phyloP scores from a whole-genome alignment of 106 monocot species.

The Posidonia australis region DNA sequence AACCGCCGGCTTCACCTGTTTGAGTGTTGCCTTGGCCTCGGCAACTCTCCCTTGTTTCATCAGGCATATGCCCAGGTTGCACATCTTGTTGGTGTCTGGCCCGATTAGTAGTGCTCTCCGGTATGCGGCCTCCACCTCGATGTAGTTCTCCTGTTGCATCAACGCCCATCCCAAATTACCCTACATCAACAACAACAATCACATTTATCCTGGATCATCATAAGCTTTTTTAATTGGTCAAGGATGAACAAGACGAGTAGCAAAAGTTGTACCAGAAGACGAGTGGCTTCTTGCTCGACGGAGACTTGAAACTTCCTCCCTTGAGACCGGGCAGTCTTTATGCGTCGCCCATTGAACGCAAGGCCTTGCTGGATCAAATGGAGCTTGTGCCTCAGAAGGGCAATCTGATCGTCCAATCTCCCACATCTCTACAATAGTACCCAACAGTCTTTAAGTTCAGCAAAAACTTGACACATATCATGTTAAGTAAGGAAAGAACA shows the following conservation, averaged over 20 bases:
- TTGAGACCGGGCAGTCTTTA: conserved; percentile 81
- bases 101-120: conserved; percentile 61
- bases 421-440: conserved; percentile 73
- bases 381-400: conserved; percentile 65
- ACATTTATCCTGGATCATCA: not conserved
- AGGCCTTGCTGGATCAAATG: conserved; percentile 53
- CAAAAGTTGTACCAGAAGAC: conserved; percentile 34
- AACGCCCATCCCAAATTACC: conserved; percentile 93
- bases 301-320: conserved; percentile 94
- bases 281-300: conserved; percentile 83
- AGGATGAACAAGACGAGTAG: not conserved
- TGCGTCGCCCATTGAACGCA: conserved; percentile 88
- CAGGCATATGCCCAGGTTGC: conserved; percentile 88
- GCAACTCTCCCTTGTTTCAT: conserved; percentile 79
- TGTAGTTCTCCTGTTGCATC: conserved; percentile 87
- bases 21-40: conserved; percentile 73
- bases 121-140: conserved; percentile 69
- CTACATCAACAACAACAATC: conserved; percentile 13
- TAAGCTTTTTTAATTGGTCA: no score
- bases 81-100: conserved; percentile 94
- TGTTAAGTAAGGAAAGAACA: no score
- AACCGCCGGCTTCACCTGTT: conserved; percentile 44
- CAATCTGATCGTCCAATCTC: conserved; percentile 79
- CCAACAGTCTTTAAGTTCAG: not conserved
- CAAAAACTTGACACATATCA: no score